A percentile compares a stretch with the other conserved stretches of the same genome.
Conservation (phyloP, 2,329 filamentous ascomycete species). For the Fusarium acutatum region DNA sequence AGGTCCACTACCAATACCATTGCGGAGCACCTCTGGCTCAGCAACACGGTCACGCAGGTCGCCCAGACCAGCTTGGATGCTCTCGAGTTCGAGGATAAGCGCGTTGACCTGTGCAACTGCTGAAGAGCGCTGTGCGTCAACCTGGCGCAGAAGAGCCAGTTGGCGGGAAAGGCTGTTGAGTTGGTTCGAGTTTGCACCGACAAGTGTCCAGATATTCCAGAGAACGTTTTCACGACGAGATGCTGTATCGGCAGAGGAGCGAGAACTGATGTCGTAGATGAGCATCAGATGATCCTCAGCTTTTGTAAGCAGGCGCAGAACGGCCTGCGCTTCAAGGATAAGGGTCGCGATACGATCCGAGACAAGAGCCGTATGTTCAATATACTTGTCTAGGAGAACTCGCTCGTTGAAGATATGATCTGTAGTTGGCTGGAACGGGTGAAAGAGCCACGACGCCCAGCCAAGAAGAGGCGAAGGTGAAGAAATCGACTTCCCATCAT, state of each 20-base stretch:
- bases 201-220: constrained; percentile 75
- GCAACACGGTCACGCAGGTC: constrained; percentile 77
- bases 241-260: constrained; percentile 67
- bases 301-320: constrained; percentile 71
- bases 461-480: constrained; percentile 45
- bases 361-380: constrained; percentile 74
- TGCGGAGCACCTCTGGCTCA: constrained; percentile 68
- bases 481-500: constrained; percentile 45
- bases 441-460: constrained; percentile 58
- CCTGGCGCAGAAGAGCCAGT: constrained; percentile 69
- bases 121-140: constrained; percentile 70
- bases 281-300: constrained; percentile 75
- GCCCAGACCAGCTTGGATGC: constrained; percentile 74
- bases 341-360: constrained; percentile 74
- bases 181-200: constrained; percentile 73
- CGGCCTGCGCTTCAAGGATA: constrained; percentile 74
- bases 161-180: constrained; percentile 70
- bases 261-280: constrained; percentile 74
- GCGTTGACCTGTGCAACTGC: constrained; percentile 75
- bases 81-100: constrained; percentile 76
- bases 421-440: constrained; percentile 68
- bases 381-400: constrained; percentile 75
- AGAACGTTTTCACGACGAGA: constrained; percentile 72
- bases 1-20: constrained; percentile 43
- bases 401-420: constrained; percentile 60